Conservation (phyloP, 495 filamentous ascomycete genomes). For the Talaromyces trachyspermus region DNA sequence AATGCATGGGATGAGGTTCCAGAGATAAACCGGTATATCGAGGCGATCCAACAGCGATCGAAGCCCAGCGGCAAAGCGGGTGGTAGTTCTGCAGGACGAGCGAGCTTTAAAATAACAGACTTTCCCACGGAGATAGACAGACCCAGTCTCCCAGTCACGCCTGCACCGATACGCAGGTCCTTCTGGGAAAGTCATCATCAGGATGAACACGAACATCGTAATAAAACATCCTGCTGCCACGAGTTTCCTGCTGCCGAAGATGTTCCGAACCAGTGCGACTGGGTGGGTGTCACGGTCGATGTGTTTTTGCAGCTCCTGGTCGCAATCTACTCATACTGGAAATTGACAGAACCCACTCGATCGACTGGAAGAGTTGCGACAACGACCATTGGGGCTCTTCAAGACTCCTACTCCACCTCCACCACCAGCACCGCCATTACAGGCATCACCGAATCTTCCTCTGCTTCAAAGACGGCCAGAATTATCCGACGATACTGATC, state of each 20-base stretch:
- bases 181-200: slow-evolving; percentile 44
- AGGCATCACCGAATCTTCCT: too few relatives aligned
- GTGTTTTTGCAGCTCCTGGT: slow-evolving; percentile 39
- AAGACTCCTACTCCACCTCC: slow-evolving; percentile 26
- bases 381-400: slow-evolving; percentile 53
- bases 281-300: slow-evolving; percentile 70
- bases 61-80: slow-evolving; percentile 31
- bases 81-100: slow-evolving; percentile 23
- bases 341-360: slow-evolving; percentile 61
- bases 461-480: neutral
- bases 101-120: slow-evolving; percentile 65
- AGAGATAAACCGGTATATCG: slow-evolving; percentile 73
- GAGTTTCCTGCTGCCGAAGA: slow-evolving; percentile 67
- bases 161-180: slow-evolving; percentile 60
- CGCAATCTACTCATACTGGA: slow-evolving; percentile 54
- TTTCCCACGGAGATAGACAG: slow-evolving; percentile 79
- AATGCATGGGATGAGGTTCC: slow-evolving; percentile 90
- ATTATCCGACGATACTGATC: slow-evolving; percentile 9
- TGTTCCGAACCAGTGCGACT: slow-evolving; percentile 76
- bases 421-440: too few relatives aligned
- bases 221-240: too few relatives aligned
- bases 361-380: slow-evolving; percentile 61
- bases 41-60: slow-evolving; percentile 53
- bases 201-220: too few relatives aligned
- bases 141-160: slow-evolving; percentile 86